Evolutionary conservation across 208 protist species (phyloP), one percentile per base, ranked within the genome.

Genomic region (Acanthamoeba sp.): DNA sequence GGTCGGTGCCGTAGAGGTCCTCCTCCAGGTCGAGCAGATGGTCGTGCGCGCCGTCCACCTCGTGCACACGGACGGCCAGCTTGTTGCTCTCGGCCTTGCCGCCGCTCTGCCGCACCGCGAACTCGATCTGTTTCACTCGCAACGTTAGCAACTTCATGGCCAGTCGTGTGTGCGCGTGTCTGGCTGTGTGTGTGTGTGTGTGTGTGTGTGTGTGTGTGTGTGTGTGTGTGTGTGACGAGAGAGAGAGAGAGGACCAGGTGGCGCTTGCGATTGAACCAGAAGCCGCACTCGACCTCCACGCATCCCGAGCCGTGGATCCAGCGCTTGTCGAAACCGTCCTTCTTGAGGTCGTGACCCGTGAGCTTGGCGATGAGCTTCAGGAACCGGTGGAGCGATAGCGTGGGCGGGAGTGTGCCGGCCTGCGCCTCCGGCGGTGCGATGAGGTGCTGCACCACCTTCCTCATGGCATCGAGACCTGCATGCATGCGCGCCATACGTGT

Each of bases 241-340:
- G 4, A 40, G 62, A 69, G 62, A 34, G 6, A 34, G 36, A 27
- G 66, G 9, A 80, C 71, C 71, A 80, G 29, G 62, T 94, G 92
- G 55, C 94, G 87, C 45, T 95, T 96, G 64, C 78, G 93, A 24
- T 96, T 95, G 42, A 95, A 96, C 85, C 94, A 93, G 42, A 95
- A 95, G 69, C 94, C 95, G 85, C 92, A 95, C 29, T 90, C 24
- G 48, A 96, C 88, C 38, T 85, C 57, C 48, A 91, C 64, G n/a
- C 32, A 94, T 20, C 95, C 91, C 48, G 82, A 85, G 27, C 93
- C 87, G 57, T 89, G 88, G 7, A 96, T 95, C 93, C 92, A 96
- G 52, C 84, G 76, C 48, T 95, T 92, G 32, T 92, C 48, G 59
- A 96, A 96, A 1, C 71, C 71, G 71, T 80, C 71, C 27, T 57